Percentiles rank a stretch among this genome's conserved stretches.
phyloP scores from a whole-genome alignment of 2,329 filamentous ascomycete species.

The Nemania sp. region DNA sequence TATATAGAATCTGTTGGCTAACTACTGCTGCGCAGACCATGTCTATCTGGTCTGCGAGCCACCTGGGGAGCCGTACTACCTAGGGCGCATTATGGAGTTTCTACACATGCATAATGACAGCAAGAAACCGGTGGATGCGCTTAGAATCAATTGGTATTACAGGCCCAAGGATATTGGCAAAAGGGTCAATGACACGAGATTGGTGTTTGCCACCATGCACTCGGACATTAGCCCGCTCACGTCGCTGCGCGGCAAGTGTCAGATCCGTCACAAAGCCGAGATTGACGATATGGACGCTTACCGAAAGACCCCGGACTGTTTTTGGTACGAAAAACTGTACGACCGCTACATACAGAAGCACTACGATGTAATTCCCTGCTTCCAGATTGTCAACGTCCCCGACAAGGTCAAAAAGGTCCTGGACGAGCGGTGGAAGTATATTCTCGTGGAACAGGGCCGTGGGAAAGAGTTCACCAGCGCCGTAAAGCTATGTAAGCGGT shows the following conservation, averaged over 20 bases:
- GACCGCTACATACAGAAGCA: conserved; percentile 98
- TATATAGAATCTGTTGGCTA: conserved; percentile 37
- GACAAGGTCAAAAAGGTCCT: conserved; percentile 93
- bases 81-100: conserved; percentile 98
- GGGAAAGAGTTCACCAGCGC: conserved; percentile 95
- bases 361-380: conserved; percentile 94
- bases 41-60: conserved; percentile 97
- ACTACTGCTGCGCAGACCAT: conserved; percentile 57
- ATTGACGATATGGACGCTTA: conserved; percentile 82
- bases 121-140: conserved; percentile 74
- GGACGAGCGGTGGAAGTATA: conserved; percentile 94
- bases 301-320: conserved; percentile 81
- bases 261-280: conserved; percentile 85
- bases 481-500: conserved; percentile 94
- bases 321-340: conserved; percentile 97
- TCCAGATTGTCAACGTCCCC: conserved; percentile 92
- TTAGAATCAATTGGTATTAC: conserved; percentile 98
- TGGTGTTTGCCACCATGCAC: conserved; percentile 97
- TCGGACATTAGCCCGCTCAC: conserved; percentile 93
- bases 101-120: conserved; percentile 77
- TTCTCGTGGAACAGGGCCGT: conserved; percentile 89
- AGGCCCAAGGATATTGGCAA: conserved; percentile 93
- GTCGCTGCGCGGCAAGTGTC: conserved; percentile 89
- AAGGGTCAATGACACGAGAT: conserved; percentile 85
- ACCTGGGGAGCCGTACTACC: conserved; percentile 95